phyloP scores from a whole-genome alignment of 495 filamentous ascomycete genomes.

The Haplographium delicatum region DNA sequence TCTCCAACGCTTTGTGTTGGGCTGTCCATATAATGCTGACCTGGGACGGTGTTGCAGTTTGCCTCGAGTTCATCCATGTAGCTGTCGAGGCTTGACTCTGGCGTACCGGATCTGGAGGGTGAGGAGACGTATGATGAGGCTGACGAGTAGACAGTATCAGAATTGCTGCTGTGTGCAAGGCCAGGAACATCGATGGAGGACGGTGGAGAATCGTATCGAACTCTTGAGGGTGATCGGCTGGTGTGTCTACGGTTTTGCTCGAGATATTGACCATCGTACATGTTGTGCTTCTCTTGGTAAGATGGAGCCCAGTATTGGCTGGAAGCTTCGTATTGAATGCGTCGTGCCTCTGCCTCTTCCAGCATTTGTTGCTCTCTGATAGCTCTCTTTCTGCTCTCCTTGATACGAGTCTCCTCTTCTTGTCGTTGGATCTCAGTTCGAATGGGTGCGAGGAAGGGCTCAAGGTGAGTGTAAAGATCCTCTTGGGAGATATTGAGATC shows the following conservation, averaged over 20 bases:
- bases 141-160: constrained; percentile 17
- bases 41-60: not conserved
- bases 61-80: constrained; percentile 17
- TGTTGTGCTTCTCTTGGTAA: constrained; percentile 7
- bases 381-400: constrained; percentile 10
- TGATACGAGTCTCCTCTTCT: constrained; percentile 10
- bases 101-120: constrained; percentile 17
- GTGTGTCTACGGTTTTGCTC: too few relatives aligned
- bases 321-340: constrained; percentile 8
- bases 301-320: constrained; percentile 11
- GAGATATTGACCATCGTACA: constrained; percentile 10
- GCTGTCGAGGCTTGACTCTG: constrained; percentile 21
- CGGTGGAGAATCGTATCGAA: constrained; percentile 21
- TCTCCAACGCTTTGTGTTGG: constrained; percentile 9
- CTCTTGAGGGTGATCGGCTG: too few relatives aligned
- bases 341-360: constrained; percentile 1
- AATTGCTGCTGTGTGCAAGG: constrained; percentile 19
- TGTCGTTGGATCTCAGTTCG: constrained; percentile 33
- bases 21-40: not conserved
- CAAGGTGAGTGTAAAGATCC: constrained; percentile 82
- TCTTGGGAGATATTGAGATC: constrained; percentile 77
- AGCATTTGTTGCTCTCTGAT: constrained; percentile 1
- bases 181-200: constrained; percentile 21
- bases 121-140: constrained; percentile 17
- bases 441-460: constrained; percentile 83